phyloP scores from a whole-genome alignment of 75 land plant genomes.

The Selaginella tamariscina region DNA sequence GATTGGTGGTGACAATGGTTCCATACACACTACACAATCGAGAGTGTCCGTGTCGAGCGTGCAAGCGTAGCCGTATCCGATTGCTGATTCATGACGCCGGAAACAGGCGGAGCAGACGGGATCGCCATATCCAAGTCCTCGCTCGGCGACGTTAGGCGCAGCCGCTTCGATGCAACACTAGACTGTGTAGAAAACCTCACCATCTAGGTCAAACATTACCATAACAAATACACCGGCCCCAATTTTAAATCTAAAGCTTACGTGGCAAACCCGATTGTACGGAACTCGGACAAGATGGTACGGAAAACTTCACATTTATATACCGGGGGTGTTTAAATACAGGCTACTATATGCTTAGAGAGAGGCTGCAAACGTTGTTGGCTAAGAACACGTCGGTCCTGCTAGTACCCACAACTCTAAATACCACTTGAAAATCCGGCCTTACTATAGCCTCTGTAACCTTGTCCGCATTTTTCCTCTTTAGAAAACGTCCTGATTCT shows the following conservation, averaged over 20 bases:
- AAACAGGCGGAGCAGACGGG: background rate
- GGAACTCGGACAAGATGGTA: no score
- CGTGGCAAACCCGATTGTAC: no score
- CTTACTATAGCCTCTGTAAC: conserved; percentile 22
- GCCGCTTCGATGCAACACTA: background rate
- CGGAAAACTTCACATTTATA: no score
- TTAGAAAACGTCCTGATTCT: conserved; percentile 15
- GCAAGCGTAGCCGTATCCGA: conserved; percentile 14
- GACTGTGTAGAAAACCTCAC: background rate
- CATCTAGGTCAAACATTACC: background rate
- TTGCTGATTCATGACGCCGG: background rate
- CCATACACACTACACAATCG: conserved; percentile 48
- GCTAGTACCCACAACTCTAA: conserved; percentile 35
- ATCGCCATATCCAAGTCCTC: background rate
- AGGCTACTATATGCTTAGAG: conserved; percentile 31
- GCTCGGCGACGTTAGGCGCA: background rate
- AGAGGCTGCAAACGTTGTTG: conserved; percentile 25
- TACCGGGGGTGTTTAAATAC: no score
- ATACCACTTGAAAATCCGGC: conserved; percentile 41
- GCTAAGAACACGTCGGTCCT: conserved; percentile 37
- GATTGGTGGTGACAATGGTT: conserved; percentile 33
- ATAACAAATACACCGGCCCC: no score
- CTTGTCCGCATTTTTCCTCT: conserved; percentile 37
- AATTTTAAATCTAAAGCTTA: no score
- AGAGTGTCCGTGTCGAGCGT: conserved; percentile 39